Conservation (phyloP, 305 asterid genomes). For the Fraxinus nigra region DNA sequence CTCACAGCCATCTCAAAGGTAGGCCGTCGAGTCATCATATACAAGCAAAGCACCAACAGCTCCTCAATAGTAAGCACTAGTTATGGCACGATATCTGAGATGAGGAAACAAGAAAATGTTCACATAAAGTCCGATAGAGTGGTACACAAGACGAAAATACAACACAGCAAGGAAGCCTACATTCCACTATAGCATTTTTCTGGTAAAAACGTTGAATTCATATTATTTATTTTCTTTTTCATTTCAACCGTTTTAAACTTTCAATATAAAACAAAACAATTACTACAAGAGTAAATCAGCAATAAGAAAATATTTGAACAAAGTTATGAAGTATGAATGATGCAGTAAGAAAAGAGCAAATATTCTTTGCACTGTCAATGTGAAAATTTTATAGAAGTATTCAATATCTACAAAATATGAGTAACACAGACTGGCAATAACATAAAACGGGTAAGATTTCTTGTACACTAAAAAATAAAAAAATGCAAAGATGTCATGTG, state of each 20-base stretch:
- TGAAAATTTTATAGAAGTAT: background rate
- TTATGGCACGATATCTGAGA: constrained; percentile 71
- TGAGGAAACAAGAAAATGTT: background rate
- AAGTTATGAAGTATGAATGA: background rate
- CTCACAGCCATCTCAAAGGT: constrained; percentile 65
- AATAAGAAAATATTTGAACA: background rate
- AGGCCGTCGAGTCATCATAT: constrained; percentile 60
- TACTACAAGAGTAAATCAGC: background rate
- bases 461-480: background rate
- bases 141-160: background rate
- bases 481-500: background rate
- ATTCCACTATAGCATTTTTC: background rate
- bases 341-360: background rate
- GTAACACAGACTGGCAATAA: background rate
- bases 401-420: background rate
- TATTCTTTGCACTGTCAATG: background rate
- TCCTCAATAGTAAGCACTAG: constrained; percentile 83
- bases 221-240: background rate
- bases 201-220: background rate
- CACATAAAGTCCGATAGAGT: background rate
- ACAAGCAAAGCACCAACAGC: constrained; percentile 85
- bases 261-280: background rate
- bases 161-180: background rate
- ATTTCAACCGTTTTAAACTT: background rate
- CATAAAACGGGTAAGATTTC: background rate